Percentiles rank a stretch among this genome's conserved stretches.
These are phyloP conservation scores for Boletellus dicymbophilus DNA, from an alignment of 1,284 basidiomycete genomes.

Conservation along the genomic window DNA sequence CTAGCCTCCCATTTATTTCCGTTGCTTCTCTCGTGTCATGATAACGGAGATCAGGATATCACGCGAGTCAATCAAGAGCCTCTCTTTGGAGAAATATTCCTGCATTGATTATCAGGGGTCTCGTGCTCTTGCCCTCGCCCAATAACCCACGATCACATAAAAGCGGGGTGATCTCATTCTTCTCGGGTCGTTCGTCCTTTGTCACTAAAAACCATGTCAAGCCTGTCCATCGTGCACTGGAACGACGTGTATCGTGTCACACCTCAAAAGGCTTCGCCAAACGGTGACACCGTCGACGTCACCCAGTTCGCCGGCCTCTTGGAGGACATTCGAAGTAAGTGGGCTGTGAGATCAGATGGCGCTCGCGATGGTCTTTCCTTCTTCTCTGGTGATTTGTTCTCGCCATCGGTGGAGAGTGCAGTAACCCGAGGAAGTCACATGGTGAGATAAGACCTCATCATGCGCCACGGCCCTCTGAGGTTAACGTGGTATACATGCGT, in stretches of 20 bases:
- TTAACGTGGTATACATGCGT: slow-evolving; percentile 22
- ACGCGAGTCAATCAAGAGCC: too few species aligned
- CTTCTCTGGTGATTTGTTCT: slow-evolving; percentile 90
- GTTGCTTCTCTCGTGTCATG: too few species aligned
- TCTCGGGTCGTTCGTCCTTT: too few species aligned
- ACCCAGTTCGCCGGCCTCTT: slow-evolving; percentile 71
- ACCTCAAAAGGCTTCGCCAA: slow-evolving; percentile 61
- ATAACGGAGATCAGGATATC: too few species aligned
- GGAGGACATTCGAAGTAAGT: slow-evolving; percentile 55
- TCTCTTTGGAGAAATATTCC: too few species aligned
- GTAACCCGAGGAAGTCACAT: slow-evolving; percentile 92
- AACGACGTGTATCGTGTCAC: slow-evolving; percentile 79
- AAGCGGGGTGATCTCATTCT: too few species aligned
- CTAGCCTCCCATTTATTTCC: too few species aligned
- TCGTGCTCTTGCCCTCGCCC: too few species aligned
- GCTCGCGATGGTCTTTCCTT: slow-evolving; percentile 74
- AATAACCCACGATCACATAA: too few species aligned
- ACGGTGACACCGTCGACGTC: slow-evolving; percentile 69
- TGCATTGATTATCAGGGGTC: too few species aligned
- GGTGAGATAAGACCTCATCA: slow-evolving; percentile 47
- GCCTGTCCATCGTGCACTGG: slow-evolving; percentile 53
- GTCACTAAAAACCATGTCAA: slow-evolving; percentile 31
- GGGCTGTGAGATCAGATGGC: slow-evolving; percentile 50
- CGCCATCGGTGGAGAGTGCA: slow-evolving; percentile 83
- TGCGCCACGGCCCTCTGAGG: not conserved